Conservation (phyloP, 768 basidiomycete genomes). For the Tricholoma matsutake region DNA sequence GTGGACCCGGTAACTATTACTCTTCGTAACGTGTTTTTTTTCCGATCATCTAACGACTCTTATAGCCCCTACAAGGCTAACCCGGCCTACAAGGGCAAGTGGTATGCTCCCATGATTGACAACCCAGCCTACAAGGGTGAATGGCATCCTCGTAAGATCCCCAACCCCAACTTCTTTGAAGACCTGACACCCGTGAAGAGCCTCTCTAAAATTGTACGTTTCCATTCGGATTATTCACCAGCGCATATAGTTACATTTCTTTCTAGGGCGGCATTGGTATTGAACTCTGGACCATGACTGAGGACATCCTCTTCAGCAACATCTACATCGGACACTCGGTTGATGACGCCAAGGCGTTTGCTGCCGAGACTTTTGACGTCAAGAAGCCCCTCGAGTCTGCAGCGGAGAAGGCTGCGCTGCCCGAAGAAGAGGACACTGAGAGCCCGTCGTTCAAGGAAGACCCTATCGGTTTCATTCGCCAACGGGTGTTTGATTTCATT, state of each 20-base stretch:
- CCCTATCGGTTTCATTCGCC: conserved; percentile 77
- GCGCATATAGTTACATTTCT: conserved; percentile 6
- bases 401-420: conserved; percentile 50
- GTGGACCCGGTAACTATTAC: conserved; percentile 69
- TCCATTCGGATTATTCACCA: background rate
- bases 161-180: conserved; percentile 90
- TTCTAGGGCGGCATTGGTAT: conserved; percentile 90
- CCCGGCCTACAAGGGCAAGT: conserved; percentile 97
- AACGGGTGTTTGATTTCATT: conserved; percentile 76
- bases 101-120: conserved; percentile 91
- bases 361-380: conserved; percentile 84
- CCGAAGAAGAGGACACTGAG: conserved; percentile 46
- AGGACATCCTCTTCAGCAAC: conserved; percentile 90
- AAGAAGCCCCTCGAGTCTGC: conserved; percentile 83
- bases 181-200: conserved; percentile 78
- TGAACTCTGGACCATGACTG: conserved; percentile 99
- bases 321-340: conserved; percentile 91
- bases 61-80: conserved; percentile 81
- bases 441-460: conserved; percentile 60
- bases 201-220: conserved; percentile 79
- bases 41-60: background rate
- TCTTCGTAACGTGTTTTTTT: too few relatives aligned
- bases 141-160: conserved; percentile 89
- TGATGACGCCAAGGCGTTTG: conserved; percentile 80
- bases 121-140: conserved; percentile 97